These are phyloP conservation scores for Hygrophoropsis aurantiaca DNA, from an alignment of 768 basidiomycete genomes.

Conservation along the genomic window DNA sequence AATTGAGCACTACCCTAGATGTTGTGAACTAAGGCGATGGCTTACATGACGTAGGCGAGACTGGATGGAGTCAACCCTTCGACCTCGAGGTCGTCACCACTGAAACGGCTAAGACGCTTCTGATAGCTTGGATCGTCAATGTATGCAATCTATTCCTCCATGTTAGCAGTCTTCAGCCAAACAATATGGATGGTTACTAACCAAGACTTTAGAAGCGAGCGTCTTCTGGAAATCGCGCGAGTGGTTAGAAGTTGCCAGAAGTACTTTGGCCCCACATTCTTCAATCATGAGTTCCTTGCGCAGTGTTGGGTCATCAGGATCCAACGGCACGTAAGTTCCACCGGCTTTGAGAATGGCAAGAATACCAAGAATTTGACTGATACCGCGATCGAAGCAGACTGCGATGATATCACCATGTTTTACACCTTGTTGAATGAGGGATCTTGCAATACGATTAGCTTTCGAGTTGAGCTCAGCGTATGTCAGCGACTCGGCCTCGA, in stretches of 20 bases:
- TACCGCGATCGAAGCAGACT: conserved; percentile 29
- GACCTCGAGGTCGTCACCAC: conserved; percentile 17
- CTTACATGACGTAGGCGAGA: conserved; percentile 26
- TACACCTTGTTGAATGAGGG: conserved; percentile 25
- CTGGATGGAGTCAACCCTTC: conserved; percentile 19
- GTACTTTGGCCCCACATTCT: conserved; percentile 25
- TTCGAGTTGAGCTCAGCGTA: conserved; percentile 29
- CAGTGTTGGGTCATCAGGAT: conserved; percentile 28
- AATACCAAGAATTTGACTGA: conserved; percentile 26
- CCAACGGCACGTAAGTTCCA: conserved; percentile 20
- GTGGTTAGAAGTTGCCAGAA: conserved; percentile 24
- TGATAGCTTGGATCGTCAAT: conserved; percentile 21
- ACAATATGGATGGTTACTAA: no score
- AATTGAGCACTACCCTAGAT: neutral
- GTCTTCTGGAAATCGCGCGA: conserved; percentile 10
- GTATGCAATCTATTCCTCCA: conserved; percentile 19
- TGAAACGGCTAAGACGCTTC: conserved; percentile 20
- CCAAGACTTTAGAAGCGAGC: no score
- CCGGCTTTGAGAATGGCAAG: conserved; percentile 34
- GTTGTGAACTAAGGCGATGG: neutral
- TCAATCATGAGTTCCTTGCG: conserved; percentile 27
- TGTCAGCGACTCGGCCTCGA: conserved; percentile 27
- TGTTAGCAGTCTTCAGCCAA: no score
- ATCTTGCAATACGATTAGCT: conserved; percentile 32
- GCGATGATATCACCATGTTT: conserved; percentile 23